Evolutionary conservation across 441 rosid species (phyloP), one percentile per base, ranked within the genome.

Genomic region (Corymbia citriodora): DNA sequence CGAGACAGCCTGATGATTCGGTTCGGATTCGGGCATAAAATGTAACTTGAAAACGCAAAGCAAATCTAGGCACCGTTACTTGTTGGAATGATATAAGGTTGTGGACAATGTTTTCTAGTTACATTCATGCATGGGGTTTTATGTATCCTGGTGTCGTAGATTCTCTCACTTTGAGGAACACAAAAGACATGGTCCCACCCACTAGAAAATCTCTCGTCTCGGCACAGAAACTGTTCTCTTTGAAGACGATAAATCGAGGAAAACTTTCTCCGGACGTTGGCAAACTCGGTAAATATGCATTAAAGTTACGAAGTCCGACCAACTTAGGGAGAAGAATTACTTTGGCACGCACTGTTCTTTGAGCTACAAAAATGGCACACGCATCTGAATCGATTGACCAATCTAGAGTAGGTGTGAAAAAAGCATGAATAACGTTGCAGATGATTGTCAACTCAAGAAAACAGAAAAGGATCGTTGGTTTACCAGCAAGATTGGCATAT

Each of bases 1-100:
- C 96, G 12, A 93, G 82, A 81, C 95, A 94, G 48, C 91, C 90
- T 23, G 90, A 94, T n/a, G 94, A 92, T 54, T 52, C 95, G 25
- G 9, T 93, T 27, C 89, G 23, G 14, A 93, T 94, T 87, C 93
- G 14, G 52, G 52, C 50, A 21, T 40, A 12, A 74, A 74, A 74
- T 74, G 83, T 40, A 74, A 23, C 50, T 40, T 74, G 83, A 74
- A 50, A 74, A 74, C 10, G 83, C 29, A 40, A 40, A 40, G 83
- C 83, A 23, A 40, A 40, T 72, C 27, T 40, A 36, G 82, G 82
- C 27, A 36, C 48, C 27, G 18, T 21, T 36, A 33, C 48, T 18
- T 18, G 14, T 10, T 33, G 48, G 12, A 6, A 19, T 36, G 18
- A 36, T 36, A 36, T 72, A 6, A 74, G 8, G 83, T 40, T 11